These are phyloP conservation scores for Ophioceras dolichostomum DNA, from an alignment of 2,329 filamentous ascomycete genomes.

Conservation along the genomic window DNA sequence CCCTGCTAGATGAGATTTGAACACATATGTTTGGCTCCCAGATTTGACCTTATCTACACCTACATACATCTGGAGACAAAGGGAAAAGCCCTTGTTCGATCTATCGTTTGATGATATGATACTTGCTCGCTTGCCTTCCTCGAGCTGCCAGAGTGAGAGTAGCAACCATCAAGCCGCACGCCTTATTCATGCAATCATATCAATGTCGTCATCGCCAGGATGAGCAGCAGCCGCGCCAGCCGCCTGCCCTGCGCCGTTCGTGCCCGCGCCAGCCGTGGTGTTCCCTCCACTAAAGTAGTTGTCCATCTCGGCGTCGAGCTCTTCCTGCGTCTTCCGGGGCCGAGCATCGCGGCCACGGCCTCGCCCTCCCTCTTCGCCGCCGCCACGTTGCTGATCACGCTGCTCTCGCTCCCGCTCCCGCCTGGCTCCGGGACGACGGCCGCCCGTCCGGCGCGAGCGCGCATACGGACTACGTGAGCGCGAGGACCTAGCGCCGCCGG, in stretches of 20 bases:
- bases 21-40: too few relatives aligned
- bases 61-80: too few relatives aligned
- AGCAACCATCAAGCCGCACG: background rate
- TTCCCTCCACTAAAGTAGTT: slow-evolving; percentile 61
- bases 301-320: slow-evolving; percentile 93
- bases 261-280: slow-evolving; percentile 21
- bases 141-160: too few relatives aligned
- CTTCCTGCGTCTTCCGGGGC: slow-evolving; percentile 76
- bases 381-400: slow-evolving; percentile 29
- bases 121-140: too few relatives aligned
- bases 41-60: too few relatives aligned
- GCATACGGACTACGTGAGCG: slow-evolving; percentile 50
- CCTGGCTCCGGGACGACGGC: slow-evolving; percentile 32
- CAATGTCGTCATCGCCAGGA: slow-evolving; percentile 12
- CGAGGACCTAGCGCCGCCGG: slow-evolving; percentile 36
- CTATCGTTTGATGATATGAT: too few relatives aligned
- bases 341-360: slow-evolving; percentile 34
- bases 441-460: slow-evolving; percentile 22
- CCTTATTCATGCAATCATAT: slow-evolving; percentile 13
- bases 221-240: slow-evolving; percentile 25
- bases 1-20: too few relatives aligned
- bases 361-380: slow-evolving; percentile 22
- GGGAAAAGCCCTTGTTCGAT: too few relatives aligned
- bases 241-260: slow-evolving; percentile 6
- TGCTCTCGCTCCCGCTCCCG: slow-evolving; percentile 27